Evolutionary conservation across 805 yeast genomes (phyloP), one percentile per base, ranked within the genome.

Genomic region (Wickerhamiella spandovensis): DNA sequence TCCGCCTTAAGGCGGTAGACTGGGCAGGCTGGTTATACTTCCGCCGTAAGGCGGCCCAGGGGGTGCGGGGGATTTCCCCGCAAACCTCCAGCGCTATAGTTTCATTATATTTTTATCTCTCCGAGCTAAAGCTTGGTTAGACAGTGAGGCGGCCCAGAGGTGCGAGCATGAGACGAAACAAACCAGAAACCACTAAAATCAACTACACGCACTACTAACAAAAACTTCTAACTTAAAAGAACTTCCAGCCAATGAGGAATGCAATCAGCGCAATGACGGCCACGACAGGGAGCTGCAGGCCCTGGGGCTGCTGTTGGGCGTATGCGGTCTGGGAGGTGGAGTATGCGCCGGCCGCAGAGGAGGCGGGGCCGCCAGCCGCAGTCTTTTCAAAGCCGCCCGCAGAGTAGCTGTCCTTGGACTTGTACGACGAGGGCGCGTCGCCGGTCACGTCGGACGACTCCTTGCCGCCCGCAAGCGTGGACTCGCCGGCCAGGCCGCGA

Each of bases 181-280:
- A 28, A 15, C 32, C 32, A 28, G 12, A 12, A 28, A 15, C 32
- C 15, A 28, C 32, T 28, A 28, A 28, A 28, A 28, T 28, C 32
- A 5, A n/a, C n/a, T 28, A 28, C 12, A 9, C 32, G 15, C 7
- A 28, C 43, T 18, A 39, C 43, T 20, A 39, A 12, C 24, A 18
- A 21, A 18, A 39, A 15, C 45, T 3, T 24, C 47, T 37, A 51
- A 48, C 43, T 67, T 70, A 81, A 60, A 79, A 79, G 58, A 82
- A 75, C 65, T 80, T 72, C 86, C 88, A 83, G 48, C 88, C 90
- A 54, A 82, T 67, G 45, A 77, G 61, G 59, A 78, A 67, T 32
- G 78, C 74, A 51, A 78, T 61, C 43, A 76, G 69, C 58, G 79
- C 85, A 64, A 72, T 74, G 67, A 69, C 62, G 56, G 73, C 64